Base-by-base conservation (phyloP, 495 filamentous ascomycete genomes). In the Elaphomyces granulatus region DNA sequence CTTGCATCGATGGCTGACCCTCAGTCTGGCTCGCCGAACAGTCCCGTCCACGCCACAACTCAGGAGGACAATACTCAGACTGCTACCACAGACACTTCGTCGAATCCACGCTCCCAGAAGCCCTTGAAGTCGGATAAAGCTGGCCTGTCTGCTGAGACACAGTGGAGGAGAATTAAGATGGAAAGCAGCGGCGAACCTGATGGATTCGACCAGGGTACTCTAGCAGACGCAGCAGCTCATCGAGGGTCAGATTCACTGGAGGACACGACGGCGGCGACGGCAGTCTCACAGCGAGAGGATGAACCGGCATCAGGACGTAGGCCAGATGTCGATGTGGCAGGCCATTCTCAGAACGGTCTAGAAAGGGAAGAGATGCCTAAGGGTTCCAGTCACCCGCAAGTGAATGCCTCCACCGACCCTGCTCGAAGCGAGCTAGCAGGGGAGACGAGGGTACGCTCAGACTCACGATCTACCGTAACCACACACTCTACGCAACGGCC, bases 401-500 rank as follows among this genome's bases (percentile, higher is more conserved):
- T 17, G 23, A 12, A 28, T 28, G 23, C 12, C 23, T 28, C 23
- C 6, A 12, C 12, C 6, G 23, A 28, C 12, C 6, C 44, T 17
- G 30, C 41, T 16, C 47, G 40, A 15, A 56, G 59, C 23, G 60
- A 57, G 34, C 52, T 44, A 52, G 45, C 40, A 14, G 44, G 45
- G 12, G 59, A 68, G 35, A 34, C 46, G 18, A 53, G 68, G 41
- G 37, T 62, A 46, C 63, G 70, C 43, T 76, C 75, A 7, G 73
- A 78, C 47, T 77, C 75, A 20, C 55, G 71, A 36, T 77, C 75
- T 16, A 73, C 75, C 10, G 67, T 64, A 3, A 62, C 65, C 19
- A 71, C 71, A 1, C 67, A 67, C 34, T 66, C 61, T 28, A 72
- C 72, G 0, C 61, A 58, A 19, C 58, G 70, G 44, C 64, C 72